phyloP scores from a whole-genome alignment of 2,329 filamentous ascomycete genomes.

The Helicocarpus griseus region DNA sequence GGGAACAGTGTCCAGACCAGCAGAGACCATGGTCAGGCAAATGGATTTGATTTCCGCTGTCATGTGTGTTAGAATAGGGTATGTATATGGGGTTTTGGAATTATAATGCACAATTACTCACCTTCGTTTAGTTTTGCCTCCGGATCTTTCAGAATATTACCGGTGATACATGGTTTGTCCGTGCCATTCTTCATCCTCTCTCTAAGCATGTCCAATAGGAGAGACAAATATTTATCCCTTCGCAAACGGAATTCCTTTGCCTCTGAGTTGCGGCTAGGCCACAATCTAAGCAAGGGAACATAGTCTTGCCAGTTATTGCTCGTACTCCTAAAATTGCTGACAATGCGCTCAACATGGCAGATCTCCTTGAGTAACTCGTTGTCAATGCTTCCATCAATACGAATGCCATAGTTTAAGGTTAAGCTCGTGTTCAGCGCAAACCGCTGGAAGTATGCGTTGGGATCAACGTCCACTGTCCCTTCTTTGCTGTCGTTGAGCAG shows the following conservation, averaged over 20 bases:
- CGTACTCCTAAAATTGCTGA: constrained; percentile 67
- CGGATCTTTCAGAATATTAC: constrained; percentile 60
- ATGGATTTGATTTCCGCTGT: constrained; percentile 68
- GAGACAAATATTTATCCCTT: constrained; percentile 56
- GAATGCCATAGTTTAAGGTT: constrained; percentile 69
- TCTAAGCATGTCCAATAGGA: constrained; percentile 50
- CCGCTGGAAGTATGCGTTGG: constrained; percentile 62
- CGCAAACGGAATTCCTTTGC: constrained; percentile 58
- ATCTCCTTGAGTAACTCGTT: constrained; percentile 63
- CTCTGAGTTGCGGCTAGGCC: constrained; percentile 51
- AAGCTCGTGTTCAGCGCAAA: constrained; percentile 69
- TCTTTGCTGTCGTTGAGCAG: constrained; percentile 54
- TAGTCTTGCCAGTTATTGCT: constrained; percentile 83
- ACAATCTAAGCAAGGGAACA: constrained; percentile 61
- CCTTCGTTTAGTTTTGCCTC: constrained; percentile 60
- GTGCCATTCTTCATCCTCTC: constrained; percentile 53
- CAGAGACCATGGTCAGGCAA: constrained; percentile 72
- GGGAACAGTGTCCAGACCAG: constrained; percentile 71
- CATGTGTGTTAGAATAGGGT: constrained; percentile 29
- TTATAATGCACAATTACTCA: constrained; percentile 22
- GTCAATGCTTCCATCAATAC: constrained; percentile 61
- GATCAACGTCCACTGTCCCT: constrained; percentile 57
- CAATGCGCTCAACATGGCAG: constrained; percentile 61
- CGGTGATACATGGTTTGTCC: constrained; percentile 59
- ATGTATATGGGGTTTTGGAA: constrained; percentile 19